phyloP scores from a whole-genome alignment of 257 asterid genomes.

The Solanum virginianum region DNA sequence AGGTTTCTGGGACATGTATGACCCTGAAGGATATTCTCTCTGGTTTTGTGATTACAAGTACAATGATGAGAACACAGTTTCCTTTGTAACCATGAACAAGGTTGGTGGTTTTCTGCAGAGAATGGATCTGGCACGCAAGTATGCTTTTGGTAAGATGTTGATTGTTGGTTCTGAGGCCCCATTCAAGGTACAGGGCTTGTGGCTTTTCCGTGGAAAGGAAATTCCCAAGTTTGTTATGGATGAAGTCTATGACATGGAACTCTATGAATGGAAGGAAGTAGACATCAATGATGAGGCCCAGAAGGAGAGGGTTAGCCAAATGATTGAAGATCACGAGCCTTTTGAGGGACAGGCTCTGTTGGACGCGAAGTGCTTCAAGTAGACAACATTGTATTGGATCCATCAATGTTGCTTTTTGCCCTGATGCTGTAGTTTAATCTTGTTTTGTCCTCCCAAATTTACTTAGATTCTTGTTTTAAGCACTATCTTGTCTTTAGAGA shows the following conservation, averaged over 20 bases:
- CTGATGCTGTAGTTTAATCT: background rate
- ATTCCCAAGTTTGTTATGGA: conserved; percentile 70
- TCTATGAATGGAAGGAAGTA: conserved; percentile 74
- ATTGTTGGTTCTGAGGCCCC: conserved; percentile 70
- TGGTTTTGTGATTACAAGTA: conserved; percentile 97
- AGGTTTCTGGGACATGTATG: conserved; percentile 99
- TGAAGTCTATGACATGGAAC: conserved; percentile 88
- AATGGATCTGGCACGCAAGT: conserved; percentile 89
- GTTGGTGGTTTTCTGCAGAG: conserved; percentile 90
- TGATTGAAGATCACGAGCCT: conserved; percentile 92
- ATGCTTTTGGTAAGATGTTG: conserved; percentile 94
- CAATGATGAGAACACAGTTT: conserved; percentile 79
- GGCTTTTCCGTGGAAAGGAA: conserved; percentile 87
- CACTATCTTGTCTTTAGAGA: background rate
- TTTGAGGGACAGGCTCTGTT: conserved; percentile 74
- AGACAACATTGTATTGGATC: conserved; percentile 1
- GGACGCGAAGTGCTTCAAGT: conserved; percentile 96
- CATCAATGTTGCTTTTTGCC: background rate
- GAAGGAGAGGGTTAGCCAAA: conserved; percentile 79
- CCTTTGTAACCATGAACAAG: conserved; percentile 86
- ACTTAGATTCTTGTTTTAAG: background rate
- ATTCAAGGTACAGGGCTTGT: conserved; percentile 81
- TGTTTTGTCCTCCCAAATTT: background rate
- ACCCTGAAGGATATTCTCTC: conserved; percentile 90
- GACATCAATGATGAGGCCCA: conserved; percentile 78